Evolutionary conservation across 139 green algal species (phyloP), one percentile per base, ranked within the genome.

Genomic region (Chlorella sp.): DNA sequence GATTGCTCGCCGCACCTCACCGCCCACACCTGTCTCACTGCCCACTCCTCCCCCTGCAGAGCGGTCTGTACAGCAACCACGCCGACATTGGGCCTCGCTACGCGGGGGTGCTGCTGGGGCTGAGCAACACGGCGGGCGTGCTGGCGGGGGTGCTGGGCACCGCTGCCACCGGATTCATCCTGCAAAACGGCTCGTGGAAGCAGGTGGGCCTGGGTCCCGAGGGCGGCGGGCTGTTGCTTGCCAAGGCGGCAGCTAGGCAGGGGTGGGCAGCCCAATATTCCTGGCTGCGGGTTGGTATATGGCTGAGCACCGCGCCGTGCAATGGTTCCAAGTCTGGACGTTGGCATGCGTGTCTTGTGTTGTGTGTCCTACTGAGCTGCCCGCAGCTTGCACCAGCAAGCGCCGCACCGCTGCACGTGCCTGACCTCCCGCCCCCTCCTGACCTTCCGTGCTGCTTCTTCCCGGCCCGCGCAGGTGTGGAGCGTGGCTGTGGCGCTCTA

Each of bases 61-160:
- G 95, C 3, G 98, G 98, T 15, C 95, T 99, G 40, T 99, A 99
- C 92, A 97, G 94, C 84, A 99, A 99, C 94, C 98, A 99, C 89
- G 95, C 98, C 83, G 98, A 99, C 91, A 99, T 99, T 76, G 98
- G 95, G 9, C 98, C 98, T 2, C 92, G 95, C 32, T 99, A 99
- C 85, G 94, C 97, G 24, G 98, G 98, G n/a, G 96, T 99, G 66
- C 92, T 99, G 85, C 93, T 99, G 86, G 98, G 98, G 0, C 92
- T 99, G 91, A 97, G 94, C 77, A 99, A 99, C 92, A 99, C 98
- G 18, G 98, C 98, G 40, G 98, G 98, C 28, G 97, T 99, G 85
- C 92, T 99, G 82, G 98, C 98, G 64, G 98, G 98, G 22, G 97
- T 99, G 79, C 32, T 99, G 73, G 97, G 97, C 64, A 99, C 96